phyloP scores from a whole-genome alignment of 257 asterid species.

The Solanum piurae region DNA sequence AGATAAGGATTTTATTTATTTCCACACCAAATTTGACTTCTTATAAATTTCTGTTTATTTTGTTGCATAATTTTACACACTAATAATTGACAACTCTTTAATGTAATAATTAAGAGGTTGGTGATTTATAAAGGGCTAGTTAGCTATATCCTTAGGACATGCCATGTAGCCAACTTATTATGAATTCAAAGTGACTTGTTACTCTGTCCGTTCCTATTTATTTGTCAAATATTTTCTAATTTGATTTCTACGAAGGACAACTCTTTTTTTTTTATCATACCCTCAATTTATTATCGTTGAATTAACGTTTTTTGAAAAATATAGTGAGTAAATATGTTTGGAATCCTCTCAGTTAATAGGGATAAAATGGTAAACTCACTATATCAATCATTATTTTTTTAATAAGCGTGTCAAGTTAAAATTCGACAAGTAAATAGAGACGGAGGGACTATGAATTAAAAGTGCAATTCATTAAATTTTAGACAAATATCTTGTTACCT shows the following conservation, averaged over 20 bases:
- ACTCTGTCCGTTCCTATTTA: not conserved
- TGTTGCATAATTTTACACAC: not conserved
- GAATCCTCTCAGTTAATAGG: not conserved
- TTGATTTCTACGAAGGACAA: too few relatives aligned
- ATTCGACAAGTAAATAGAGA: not conserved
- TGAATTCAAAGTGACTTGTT: not conserved
- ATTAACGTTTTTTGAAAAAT: too few relatives aligned
- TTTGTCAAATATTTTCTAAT: not conserved
- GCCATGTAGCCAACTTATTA: not conserved
- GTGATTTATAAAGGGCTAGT: not conserved
- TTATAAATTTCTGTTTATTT: not conserved
- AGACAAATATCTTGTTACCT: not conserved
- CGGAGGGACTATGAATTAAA: too few relatives aligned
- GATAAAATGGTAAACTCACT: too few relatives aligned
- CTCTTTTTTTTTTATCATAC: too few relatives aligned
- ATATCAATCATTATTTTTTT: too few relatives aligned
- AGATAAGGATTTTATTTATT: not conserved
- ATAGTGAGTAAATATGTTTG: not conserved
- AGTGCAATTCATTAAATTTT: not conserved
- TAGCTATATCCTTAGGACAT: not conserved
- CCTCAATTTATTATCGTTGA: too few relatives aligned
- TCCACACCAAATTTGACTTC: not conserved
- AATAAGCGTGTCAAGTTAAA: not conserved
- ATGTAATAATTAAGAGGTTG: not conserved
- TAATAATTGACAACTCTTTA: not conserved